phyloP scores from a whole-genome alignment of 1,284 basidiomycete genomes.

The Ustilago hordei region DNA sequence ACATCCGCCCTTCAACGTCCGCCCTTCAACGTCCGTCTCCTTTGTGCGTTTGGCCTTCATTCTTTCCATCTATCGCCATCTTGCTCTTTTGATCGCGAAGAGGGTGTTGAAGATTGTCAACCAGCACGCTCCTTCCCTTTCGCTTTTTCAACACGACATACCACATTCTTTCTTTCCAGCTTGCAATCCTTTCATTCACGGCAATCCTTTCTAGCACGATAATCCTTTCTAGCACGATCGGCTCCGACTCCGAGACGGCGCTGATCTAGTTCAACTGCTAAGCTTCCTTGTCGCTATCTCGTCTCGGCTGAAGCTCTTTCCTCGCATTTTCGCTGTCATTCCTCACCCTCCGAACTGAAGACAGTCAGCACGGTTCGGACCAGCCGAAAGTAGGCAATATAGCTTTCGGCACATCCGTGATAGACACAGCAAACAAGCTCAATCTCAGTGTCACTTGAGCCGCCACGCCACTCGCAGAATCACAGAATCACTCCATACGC shows the following conservation, averaged over 20 bases:
- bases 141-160: background rate
- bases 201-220: no score
- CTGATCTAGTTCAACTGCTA: background rate
- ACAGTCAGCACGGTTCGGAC: background rate
- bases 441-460: no score
- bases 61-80: background rate
- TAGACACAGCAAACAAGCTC: background rate
- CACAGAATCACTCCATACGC: background rate
- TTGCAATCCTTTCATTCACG: background rate
- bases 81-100: constrained; percentile 9
- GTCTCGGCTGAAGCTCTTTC: background rate
- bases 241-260: background rate
- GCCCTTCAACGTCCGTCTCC: no score
- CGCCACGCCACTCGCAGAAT: background rate
- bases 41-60: constrained; percentile 6
- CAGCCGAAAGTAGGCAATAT: background rate
- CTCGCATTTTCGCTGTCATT: no score
- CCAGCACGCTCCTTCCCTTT: constrained; percentile 4
- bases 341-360: no score
- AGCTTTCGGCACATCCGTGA: background rate
- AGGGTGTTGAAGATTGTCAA: constrained; percentile 11
- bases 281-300: background rate
- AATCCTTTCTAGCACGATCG: background rate
- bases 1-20: no score
- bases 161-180: background rate